Percentiles rank a stretch among this genome's conserved stretches.
phyloP scores from a whole-genome alignment of 768 basidiomycete genomes.

The Suillus clintonianus region DNA sequence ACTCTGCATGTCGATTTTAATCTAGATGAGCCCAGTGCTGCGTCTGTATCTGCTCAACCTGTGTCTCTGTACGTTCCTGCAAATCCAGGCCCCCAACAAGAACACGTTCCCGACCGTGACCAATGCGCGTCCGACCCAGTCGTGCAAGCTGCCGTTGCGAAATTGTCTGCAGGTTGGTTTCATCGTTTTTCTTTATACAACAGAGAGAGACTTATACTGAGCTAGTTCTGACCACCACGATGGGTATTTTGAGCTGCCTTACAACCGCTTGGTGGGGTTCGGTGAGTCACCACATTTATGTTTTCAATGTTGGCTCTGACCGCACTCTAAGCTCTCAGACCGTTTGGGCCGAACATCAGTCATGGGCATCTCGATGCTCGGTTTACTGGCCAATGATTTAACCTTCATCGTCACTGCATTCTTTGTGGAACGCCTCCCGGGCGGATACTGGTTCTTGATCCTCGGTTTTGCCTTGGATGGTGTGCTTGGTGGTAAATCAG shows the following conservation, averaged over 20 bases:
- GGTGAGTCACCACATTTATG: conserved; percentile 43
- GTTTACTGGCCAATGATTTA: conserved; percentile 62
- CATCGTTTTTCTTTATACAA: neutral
- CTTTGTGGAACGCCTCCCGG: conserved; percentile 63
- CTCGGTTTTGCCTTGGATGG: conserved; percentile 70
- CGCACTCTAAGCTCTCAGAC: conserved; percentile 64
- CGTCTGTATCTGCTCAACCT: neutral
- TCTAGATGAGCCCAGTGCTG: neutral
- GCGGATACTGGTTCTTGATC: conserved; percentile 80
- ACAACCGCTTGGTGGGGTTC: conserved; percentile 89
- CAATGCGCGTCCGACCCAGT: conserved; percentile 67
- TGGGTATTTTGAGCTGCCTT: conserved; percentile 74
- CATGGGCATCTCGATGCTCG: conserved; percentile 61
- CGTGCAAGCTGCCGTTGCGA: conserved; percentile 73
- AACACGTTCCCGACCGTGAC: conserved; percentile 10
- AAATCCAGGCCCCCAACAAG: neutral
- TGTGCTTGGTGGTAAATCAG: conserved; percentile 61
- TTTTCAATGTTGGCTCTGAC: neutral
- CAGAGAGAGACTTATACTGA: neutral
- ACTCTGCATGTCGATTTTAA: neutral
- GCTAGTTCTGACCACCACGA: conserved; percentile 36
- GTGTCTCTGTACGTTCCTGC: neutral
- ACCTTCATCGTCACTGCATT: conserved; percentile 66
- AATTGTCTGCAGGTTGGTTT: conserved; percentile 58
- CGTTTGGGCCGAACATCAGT: conserved; percentile 69